Conservation (phyloP, 306 rosid genomes). For the Lathyrus oleraceus region DNA sequence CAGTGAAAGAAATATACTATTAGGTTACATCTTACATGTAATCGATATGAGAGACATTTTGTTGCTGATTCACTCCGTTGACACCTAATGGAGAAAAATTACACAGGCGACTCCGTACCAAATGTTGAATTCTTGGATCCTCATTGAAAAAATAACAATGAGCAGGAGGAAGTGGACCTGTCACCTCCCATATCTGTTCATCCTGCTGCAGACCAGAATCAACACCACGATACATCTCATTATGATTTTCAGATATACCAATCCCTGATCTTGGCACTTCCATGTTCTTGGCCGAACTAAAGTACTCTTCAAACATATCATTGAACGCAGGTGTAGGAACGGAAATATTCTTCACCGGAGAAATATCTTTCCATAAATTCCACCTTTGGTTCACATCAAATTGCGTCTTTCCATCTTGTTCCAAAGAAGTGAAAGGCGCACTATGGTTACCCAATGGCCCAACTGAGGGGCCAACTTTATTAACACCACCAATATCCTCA, state of each 20-base stretch:
- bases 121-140: slow-evolving; percentile 65
- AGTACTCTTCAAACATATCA: slow-evolving; percentile 72
- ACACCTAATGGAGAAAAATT: slow-evolving; percentile 69
- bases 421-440: slow-evolving; percentile 29
- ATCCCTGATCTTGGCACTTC: slow-evolving; percentile 36
- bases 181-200: slow-evolving; percentile 45
- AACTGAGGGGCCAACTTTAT: slow-evolving; percentile 16
- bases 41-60: slow-evolving; percentile 61
- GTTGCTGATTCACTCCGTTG: slow-evolving; percentile 50
- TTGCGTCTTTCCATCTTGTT: slow-evolving; percentile 33
- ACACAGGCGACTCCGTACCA: slow-evolving; percentile 57
- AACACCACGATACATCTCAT: slow-evolving; percentile 23
- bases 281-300: slow-evolving; percentile 41
- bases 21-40: slow-evolving; percentile 80
- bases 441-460: slow-evolving; percentile 22
- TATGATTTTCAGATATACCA: slow-evolving; percentile 12
- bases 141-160: slow-evolving; percentile 71
- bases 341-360: slow-evolving; percentile 49
- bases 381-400: slow-evolving; percentile 26
- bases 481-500: slow-evolving; percentile 34
- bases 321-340: slow-evolving; percentile 83
- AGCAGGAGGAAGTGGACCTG: slow-evolving; percentile 59
- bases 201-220: slow-evolving; percentile 41
- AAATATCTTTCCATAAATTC: slow-evolving; percentile 72
- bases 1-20: neutral